Evolutionary conservation across 768 basidiomycete species (phyloP).

Genomic region (Strobilomyces confusus): DNA sequence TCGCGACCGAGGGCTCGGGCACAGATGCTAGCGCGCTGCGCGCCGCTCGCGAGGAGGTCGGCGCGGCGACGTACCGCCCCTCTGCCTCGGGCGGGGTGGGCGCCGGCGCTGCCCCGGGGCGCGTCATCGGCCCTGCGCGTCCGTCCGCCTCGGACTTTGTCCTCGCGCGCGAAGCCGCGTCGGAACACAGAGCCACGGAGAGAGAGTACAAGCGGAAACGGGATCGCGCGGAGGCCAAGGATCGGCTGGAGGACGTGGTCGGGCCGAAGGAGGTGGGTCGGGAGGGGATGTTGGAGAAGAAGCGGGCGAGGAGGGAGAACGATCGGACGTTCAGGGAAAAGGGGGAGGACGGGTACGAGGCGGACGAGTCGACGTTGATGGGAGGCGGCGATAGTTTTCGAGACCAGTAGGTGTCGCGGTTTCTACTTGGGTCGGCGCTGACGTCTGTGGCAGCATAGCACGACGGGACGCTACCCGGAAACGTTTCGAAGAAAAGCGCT

Average conservation of each 20-base stretch:
- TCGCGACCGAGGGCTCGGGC: constrained; percentile 62
- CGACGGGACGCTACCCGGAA: constrained; percentile 68
- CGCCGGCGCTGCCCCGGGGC: constrained; percentile 15
- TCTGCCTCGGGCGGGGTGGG: neutral
- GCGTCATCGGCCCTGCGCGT: constrained; percentile 62
- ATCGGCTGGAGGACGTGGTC: constrained; percentile 70
- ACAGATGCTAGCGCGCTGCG: constrained; percentile 51
- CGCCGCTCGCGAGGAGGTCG: constrained; percentile 58
- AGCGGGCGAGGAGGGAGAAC: constrained; percentile 64
- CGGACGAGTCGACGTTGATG: constrained; percentile 74
- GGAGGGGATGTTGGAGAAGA: constrained; percentile 87
- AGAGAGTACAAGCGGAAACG: constrained; percentile 61
- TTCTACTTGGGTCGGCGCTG: neutral
- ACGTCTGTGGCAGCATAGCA: constrained; percentile 52
- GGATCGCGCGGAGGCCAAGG: constrained; percentile 59
- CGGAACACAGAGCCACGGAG: constrained; percentile 51
- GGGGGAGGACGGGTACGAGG: constrained; percentile 73
- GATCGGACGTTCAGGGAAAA: constrained; percentile 69
- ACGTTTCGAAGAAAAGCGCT: constrained; percentile 53
- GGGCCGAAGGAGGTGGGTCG: constrained; percentile 78
- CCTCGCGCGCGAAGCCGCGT: constrained; percentile 59
- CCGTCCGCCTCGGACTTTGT: constrained; percentile 67
- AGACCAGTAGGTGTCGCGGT: constrained; percentile 52
- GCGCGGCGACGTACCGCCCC: constrained; percentile 37
- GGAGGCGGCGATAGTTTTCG: constrained; percentile 82